Conservation (phyloP, 805 yeast genomes). For the Ogataea wickerhamii region DNA sequence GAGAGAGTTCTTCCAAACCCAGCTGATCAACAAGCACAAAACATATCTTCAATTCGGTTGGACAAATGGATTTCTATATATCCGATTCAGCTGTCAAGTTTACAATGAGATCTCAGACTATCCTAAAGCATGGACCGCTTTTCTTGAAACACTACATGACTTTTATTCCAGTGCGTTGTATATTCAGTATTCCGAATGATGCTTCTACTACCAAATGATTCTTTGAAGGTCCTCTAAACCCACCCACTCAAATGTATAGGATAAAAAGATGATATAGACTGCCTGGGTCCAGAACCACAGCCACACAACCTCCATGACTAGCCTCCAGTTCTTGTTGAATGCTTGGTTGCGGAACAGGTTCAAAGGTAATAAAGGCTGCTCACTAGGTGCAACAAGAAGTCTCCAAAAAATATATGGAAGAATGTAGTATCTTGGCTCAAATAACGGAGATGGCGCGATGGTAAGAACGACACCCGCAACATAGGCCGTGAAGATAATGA, state of each 20-base stretch:
- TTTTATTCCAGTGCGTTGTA: slow-evolving; percentile 13
- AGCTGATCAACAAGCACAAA: slow-evolving; percentile 30
- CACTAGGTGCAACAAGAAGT: slow-evolving; percentile 44
- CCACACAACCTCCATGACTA: slow-evolving; percentile 60
- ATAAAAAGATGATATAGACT: slow-evolving; percentile 54
- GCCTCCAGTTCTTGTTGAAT: slow-evolving; percentile 34
- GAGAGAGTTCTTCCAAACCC: slow-evolving; percentile 18
- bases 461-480: slow-evolving; percentile 53
- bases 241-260: slow-evolving; percentile 64
- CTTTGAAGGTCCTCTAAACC: slow-evolving; percentile 63
- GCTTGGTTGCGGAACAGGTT: slow-evolving; percentile 9
- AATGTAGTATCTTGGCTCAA: slow-evolving; percentile 92
- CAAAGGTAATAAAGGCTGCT: slow-evolving; percentile 25
- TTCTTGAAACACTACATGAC: slow-evolving; percentile 33
- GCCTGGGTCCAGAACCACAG: slow-evolving; percentile 50
- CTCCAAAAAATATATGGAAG: slow-evolving; percentile 78
- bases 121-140: slow-evolving; percentile 40
- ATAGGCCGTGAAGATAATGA: slow-evolving; percentile 47
- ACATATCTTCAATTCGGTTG: slow-evolving; percentile 45
- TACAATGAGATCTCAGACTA: slow-evolving; percentile 58
- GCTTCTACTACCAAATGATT: slow-evolving; percentile 71
- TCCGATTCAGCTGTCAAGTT: slow-evolving; percentile 57
- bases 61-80: slow-evolving; percentile 40
- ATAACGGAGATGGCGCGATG: slow-evolving; percentile 82
- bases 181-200: not conserved